A percentile compares a stretch with the other conserved stretches of the same genome.
Evolutionary conservation across 140 eudicot genomes (phyloP).

Genomic region (Senecio squalidus): DNA sequence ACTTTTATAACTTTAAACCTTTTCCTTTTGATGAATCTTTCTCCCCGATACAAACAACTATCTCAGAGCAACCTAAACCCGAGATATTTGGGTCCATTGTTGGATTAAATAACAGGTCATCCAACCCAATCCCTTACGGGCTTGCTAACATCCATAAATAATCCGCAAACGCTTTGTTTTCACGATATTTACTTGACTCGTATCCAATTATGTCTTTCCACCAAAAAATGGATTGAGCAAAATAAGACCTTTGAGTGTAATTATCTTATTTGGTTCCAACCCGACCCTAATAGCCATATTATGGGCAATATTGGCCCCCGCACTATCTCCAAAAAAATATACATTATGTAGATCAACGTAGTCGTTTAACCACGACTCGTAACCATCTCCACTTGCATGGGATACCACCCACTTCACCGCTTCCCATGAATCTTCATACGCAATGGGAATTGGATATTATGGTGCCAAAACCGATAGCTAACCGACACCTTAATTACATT

Average conservation of each 20-base stretch:
- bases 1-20: conserved; percentile 15
- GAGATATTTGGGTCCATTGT: conserved; percentile 14
- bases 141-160: conserved; percentile 18
- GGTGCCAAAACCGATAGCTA: conserved; percentile 32
- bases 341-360: conserved; percentile 35
- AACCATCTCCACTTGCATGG: conserved; percentile 18
- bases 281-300: conserved; percentile 30
- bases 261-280: not conserved
- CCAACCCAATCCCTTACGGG: conserved; percentile 20
- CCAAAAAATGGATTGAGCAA: conserved; percentile 35
- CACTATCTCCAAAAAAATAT: conserved; percentile 52
- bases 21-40: conserved; percentile 17
- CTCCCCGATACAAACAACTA: conserved; percentile 8
- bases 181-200: conserved; percentile 3
- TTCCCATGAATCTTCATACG: conserved; percentile 30
- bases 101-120: conserved; percentile 16
- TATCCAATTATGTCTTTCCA: conserved; percentile 6
- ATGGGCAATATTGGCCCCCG: conserved; percentile 51
- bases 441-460: conserved; percentile 17
- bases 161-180: conserved; percentile 13
- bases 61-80: conserved; percentile 18
- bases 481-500: conserved; percentile 12
- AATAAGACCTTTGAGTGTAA: not conserved
- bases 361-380: conserved; percentile 44
- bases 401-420: conserved; percentile 31